Base-by-base conservation (phyloP, 441 rosid species). In the Erysimum cheiri region DNA sequence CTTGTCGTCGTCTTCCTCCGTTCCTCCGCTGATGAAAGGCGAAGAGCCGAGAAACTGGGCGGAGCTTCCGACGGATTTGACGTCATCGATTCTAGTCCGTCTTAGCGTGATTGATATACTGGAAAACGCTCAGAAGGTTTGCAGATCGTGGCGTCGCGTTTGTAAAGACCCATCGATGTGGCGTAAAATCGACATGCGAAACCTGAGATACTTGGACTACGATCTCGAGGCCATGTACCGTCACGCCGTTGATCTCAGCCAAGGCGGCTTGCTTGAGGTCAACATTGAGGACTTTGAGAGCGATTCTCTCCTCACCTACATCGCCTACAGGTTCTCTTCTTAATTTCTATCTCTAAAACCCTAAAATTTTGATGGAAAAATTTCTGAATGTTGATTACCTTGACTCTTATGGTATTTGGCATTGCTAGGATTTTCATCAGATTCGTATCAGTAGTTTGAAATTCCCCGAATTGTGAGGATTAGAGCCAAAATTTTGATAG, bases 131-230 rank as follows among this genome's bases (percentile, higher is more conserved):
- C 81, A 79, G 67, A 22, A 1, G 0, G 97, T 91, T 31, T 89
- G 97, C 77, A 33, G 76, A 24, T 58, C 80, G 8, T 87, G 97
- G 92, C 78, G 75, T 19, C 41, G 50, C 54, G 64, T 87, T 68
- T 86, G 83, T 78, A 69, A 13, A 67, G 93, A 89, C 3, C 91
- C 90, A 1, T 71, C 63, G 3, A 64, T 89, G 76, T 89, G 95
- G 96, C 70, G 83, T 31, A 49, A 59, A 66, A 82, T 91, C 59
- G 83, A 85, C 70, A 6, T 0, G 0, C 71, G 68, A 8, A 58
- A 61, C 70, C 13, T 4, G 8, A 28, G 19, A 24, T 78, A 13
- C 37, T 11, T 53, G 55, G 64, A 10, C 2, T 1, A 4, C 1
- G 32, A 1, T n/a, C 1, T 1, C 54, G 79, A 37, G 3, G 36